Conservation (phyloP, 768 basidiomycete genomes). For the Phaffia tasmanica region DNA sequence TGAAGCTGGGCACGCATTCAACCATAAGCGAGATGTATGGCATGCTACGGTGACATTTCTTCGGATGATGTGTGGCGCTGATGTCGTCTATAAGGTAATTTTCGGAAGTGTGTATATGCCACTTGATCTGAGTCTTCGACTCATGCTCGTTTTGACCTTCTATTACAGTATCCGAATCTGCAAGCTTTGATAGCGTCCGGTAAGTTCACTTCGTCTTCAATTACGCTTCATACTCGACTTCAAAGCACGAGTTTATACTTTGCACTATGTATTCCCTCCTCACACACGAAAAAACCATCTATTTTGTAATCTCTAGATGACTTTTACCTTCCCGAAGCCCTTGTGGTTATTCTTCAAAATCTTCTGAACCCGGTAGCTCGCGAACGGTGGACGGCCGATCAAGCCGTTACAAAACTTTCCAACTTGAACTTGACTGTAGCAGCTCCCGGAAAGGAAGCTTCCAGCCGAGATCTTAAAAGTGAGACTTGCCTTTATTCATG, state of each 20-base stretch:
- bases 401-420: conserved; percentile 27
- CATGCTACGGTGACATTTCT: conserved; percentile 64
- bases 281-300: neutral
- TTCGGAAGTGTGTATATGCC: too few relatives aligned
- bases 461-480: too few relatives aligned
- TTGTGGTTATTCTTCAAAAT: conserved; percentile 30
- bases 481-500: neutral
- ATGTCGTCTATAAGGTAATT: conserved; percentile 44
- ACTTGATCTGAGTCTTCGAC: too few relatives aligned
- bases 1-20: conserved; percentile 66
- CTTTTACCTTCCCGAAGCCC: conserved; percentile 23
- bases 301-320: conserved; percentile 25
- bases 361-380: conserved; percentile 32
- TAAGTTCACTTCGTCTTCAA: conserved; percentile 18
- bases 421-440: conserved; percentile 5
- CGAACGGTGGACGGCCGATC: conserved; percentile 32
- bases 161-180: conserved; percentile 34
- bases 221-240: too few relatives aligned
- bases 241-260: too few relatives aligned
- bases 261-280: too few relatives aligned
- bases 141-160: too few relatives aligned
- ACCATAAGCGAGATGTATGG: conserved; percentile 69
- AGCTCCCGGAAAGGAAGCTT: too few relatives aligned
- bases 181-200: conserved; percentile 34
- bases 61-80: conserved; percentile 74